Base-by-base conservation (phyloP, 495 filamentous ascomycete species). In the Aspergillus taichungensis region DNA sequence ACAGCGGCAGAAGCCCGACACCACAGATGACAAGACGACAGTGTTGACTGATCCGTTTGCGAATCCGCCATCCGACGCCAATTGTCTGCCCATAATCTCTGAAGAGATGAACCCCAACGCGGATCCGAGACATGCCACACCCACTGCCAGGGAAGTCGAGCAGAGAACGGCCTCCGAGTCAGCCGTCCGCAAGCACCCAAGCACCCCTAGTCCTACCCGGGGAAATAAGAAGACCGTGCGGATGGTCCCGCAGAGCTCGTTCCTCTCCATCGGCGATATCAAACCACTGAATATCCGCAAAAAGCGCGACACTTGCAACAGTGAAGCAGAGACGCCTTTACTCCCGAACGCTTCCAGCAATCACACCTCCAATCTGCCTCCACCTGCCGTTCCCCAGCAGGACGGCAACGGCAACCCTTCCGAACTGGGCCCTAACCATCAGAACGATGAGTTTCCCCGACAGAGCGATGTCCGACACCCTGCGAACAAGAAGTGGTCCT, bases 401-500 rank as follows among this genome's bases (percentile, higher is more conserved):
- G 41, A 18, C 31, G 18, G 18, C 18, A 24, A 24, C 18, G 55
- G 48, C 3, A 52, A 41, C 11, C 41, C 49, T 24, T 49, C 53
- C 13, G 56, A 54, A 3, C 45, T 67, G 30, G 60, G 57, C 31
- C 57, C 59, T 5, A 68, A 67, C 40, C 51, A 56, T 6, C 62
- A 71, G 47, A 32, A 50, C 10, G 59, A 59, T 2, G 39, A 47
- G 8, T 60, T 61, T 11, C 64, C 62, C 1, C 61, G 53, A 35
- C 48, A 48, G 13, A 59, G 52, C 8, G 56, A 49, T 13, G 36
- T 47, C 8, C 47, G 49, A 29, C 31, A 45, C 13, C 52, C 63
- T 1, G 60, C 74, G 33, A 44, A 46, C 35, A 83, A 82, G 60
- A 83, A 77, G 33, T 72, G 77, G 51, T 76, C 74, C 2, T 88